These are phyloP conservation scores for Coniochaeta pulveracea DNA, from an alignment of 2,329 filamentous ascomycete genomes.

Conservation along the genomic window DNA sequence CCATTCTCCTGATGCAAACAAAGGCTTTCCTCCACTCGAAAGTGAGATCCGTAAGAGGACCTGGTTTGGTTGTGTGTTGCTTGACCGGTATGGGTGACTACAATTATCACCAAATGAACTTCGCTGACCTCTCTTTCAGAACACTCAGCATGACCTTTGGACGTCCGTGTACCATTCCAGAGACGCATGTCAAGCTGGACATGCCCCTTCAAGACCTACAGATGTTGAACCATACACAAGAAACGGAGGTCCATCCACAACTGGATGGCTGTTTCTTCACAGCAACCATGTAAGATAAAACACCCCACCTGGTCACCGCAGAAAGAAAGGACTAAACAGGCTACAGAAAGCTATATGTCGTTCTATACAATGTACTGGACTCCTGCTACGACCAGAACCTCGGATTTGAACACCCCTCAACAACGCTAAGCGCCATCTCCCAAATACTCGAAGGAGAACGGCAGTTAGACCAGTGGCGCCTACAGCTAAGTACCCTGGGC, in stretches of 20 bases:
- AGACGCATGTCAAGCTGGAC: slow-evolving; percentile 27
- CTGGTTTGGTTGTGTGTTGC: slow-evolving; percentile 36
- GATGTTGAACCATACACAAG: slow-evolving; percentile 7
- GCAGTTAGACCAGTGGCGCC: slow-evolving; percentile 25
- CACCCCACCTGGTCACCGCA: not conserved
- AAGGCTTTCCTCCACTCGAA: slow-evolving; percentile 25
- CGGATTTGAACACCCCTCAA: slow-evolving; percentile 17
- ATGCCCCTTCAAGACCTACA: slow-evolving; percentile 15
- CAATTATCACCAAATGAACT: not conserved
- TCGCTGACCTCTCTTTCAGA: slow-evolving; percentile 13
- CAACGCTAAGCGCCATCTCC: slow-evolving; percentile 17
- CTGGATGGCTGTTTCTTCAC: slow-evolving; percentile 17
- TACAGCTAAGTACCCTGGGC: not conserved
- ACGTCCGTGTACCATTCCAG: slow-evolving; percentile 31
- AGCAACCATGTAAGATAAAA: slow-evolving; percentile 18
- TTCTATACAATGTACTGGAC: slow-evolving; percentile 25
- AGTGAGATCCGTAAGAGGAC: slow-evolving; percentile 33
- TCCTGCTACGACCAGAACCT: slow-evolving; percentile 31
- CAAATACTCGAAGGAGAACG: slow-evolving; percentile 25
- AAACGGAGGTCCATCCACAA: slow-evolving; percentile 4
- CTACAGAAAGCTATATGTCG: slow-evolving; percentile 18
- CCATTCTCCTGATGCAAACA: slow-evolving; percentile 28
- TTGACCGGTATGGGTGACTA: slow-evolving; percentile 25
- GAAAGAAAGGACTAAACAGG: not conserved
- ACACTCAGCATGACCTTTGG: slow-evolving; percentile 40